phyloP scores from a whole-genome alignment of 140 eudicot genomes.

The Stevia rebaudiana region DNA sequence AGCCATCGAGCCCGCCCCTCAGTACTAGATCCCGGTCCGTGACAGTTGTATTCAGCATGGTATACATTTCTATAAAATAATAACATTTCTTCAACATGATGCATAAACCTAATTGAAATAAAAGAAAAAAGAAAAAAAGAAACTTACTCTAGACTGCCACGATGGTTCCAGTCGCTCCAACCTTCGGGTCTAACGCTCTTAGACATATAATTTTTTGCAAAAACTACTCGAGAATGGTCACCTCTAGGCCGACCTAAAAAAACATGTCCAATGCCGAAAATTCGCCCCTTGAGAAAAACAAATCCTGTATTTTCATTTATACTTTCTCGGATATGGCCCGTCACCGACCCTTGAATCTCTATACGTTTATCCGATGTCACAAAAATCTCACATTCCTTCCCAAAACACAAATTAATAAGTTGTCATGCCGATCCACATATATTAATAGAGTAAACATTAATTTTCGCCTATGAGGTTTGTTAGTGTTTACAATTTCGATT shows the following conservation, averaged over 20 bases:
- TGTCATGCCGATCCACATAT: too few relatives aligned
- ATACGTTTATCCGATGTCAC: conserved; percentile 45
- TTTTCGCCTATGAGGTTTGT: too few relatives aligned
- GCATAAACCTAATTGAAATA: too few relatives aligned
- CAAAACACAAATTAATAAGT: not conserved
- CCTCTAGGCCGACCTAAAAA: conserved; percentile 73
- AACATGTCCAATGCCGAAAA: conserved; percentile 51
- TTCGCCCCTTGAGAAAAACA: conserved; percentile 46
- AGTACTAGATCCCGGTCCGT: conserved; percentile 66
- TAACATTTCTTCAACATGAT: not conserved
- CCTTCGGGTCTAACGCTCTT: conserved; percentile 58
- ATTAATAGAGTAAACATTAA: too few relatives aligned
- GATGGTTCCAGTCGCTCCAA: conserved; percentile 65
- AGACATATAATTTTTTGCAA: conserved; percentile 71
- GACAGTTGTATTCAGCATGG: conserved; percentile 66
- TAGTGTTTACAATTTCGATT: too few relatives aligned
- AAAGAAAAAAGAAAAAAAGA: not conserved
- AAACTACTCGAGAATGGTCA: conserved; percentile 66
- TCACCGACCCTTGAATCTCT: conserved; percentile 60
- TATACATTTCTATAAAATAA: conserved; percentile 43
- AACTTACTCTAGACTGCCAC: conserved; percentile 59
- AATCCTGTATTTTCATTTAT: conserved; percentile 55
- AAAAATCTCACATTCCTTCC: conserved; percentile 71
- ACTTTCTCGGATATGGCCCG: conserved; percentile 49
- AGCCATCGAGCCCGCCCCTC: conserved; percentile 55